Evolutionary conservation across 139 green algal species (phyloP).

Genomic region (Coelastrella sp.): DNA sequence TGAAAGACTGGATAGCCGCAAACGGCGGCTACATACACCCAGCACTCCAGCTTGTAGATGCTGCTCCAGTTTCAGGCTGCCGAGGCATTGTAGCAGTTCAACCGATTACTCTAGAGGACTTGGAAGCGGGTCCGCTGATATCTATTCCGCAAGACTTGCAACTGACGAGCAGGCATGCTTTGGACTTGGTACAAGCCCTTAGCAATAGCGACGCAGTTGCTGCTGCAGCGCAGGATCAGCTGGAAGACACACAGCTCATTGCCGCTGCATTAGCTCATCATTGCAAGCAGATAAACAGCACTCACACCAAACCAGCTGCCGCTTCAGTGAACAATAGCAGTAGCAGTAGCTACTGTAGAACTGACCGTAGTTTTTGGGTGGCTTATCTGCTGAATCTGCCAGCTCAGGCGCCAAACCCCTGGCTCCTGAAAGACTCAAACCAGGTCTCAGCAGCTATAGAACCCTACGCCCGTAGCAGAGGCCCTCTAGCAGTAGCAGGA

Average conservation of each 20-base stretch:
- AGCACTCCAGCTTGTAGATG: not conserved
- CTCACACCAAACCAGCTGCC: not conserved
- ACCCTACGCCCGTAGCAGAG: not conserved
- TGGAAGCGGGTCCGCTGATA: conserved; percentile 24
- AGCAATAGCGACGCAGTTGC: not conserved
- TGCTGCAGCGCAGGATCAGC: conserved; percentile 28
- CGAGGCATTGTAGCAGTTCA: not conserved
- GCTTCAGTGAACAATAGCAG: not conserved
- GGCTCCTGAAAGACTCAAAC: not conserved
- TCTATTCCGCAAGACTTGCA: conserved; percentile 18
- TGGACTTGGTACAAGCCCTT: not conserved
- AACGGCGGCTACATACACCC: conserved; percentile 36
- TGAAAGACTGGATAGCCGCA: conserved; percentile 10
- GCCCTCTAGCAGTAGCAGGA: not conserved
- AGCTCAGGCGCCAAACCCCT: conserved; percentile 21
- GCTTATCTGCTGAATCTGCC: conserved; percentile 9
- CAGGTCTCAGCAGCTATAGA: not conserved
- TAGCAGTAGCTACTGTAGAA: not conserved
- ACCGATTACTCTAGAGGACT: conserved; percentile 15
- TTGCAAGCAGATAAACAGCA: not conserved
- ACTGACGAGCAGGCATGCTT: not conserved
- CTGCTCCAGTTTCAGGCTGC: conserved; percentile 23
- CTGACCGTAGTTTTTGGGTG: not conserved
- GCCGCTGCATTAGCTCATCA: conserved; percentile 26
- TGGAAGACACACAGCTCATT: conserved; percentile 26